Evolutionary conservation across 495 filamentous ascomycete genomes (phyloP), one percentile per base, ranked within the genome.

Genomic region (Tuber umbilicatum): DNA sequence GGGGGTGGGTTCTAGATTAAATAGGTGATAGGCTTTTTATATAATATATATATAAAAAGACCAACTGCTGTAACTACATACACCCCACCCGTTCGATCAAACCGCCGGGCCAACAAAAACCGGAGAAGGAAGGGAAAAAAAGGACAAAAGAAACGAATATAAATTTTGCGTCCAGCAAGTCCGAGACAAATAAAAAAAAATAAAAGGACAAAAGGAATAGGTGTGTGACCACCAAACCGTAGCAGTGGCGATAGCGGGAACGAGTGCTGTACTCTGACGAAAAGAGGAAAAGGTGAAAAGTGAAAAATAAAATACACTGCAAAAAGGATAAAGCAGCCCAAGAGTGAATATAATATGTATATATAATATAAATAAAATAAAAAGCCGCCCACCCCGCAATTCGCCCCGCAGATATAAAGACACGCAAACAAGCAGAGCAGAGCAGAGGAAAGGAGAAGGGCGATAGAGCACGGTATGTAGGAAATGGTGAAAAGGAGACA

Each of bases 91-190:
- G 12, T 55, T 14, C n/a, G 12, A 7, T 27, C 47, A 19, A 55
- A n/a, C 55, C 23, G 12, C 47, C 47, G 0, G 31, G 31, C 55
- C 55, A 27, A 60, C 55, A 14, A 2, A 2, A 60, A 76, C 12
- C 37, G 3, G 19, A 50, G 40, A 38, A 41, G 38, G 37, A 31
- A 73, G 37, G 69, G 37, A 47, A 73, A 45, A 78, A 45, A 70
- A n/a, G 45, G 39, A 40, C 39, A 47, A 69, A 78, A 78, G 60
- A 73, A 55, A 81, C 35, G 86, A 76, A 75, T 85, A 86, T 78
- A 86, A 85, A 75, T 85, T 81, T 86, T 10, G 60, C 84, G 83
- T 69, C 70, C 45, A 79, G 7, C 68, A 74, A 79, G 69, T 69
- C 78, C 70, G 64, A 60, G 41, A 70, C 70, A 83, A 82, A 47